A percentile compares a stretch with the other conserved stretches of the same genome.
phyloP scores from a whole-genome alignment of 345 rosid genomes.

The Aurinia saxatilis region DNA sequence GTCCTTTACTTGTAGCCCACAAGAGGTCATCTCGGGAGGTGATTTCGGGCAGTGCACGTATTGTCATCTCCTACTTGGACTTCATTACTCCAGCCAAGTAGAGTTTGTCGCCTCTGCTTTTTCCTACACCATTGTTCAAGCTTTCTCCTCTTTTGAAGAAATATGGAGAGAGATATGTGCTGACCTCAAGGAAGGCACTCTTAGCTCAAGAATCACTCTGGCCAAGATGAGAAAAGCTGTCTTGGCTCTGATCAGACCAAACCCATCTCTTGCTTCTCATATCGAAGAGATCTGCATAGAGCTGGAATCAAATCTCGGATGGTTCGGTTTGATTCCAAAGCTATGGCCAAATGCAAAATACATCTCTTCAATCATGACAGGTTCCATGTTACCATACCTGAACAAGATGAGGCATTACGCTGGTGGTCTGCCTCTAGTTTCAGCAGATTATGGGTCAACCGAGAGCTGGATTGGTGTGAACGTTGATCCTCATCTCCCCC shows the following conservation, averaged over 20 bases:
- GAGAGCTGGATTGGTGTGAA: slow-evolving; percentile 98
- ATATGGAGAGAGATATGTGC: slow-evolving; percentile 60
- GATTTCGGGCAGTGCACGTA: slow-evolving; percentile 80
- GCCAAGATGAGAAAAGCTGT: slow-evolving; percentile 56
- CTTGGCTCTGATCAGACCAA: slow-evolving; percentile 43
- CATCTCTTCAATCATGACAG: slow-evolving; percentile 91
- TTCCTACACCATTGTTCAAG: slow-evolving; percentile 78
- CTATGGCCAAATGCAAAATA: slow-evolving; percentile 92
- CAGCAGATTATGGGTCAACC: slow-evolving; percentile 90
- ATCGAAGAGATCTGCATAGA: slow-evolving; percentile 46
- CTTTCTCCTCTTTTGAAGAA: slow-evolving; percentile 65
- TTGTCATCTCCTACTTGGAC: slow-evolving; percentile 88
- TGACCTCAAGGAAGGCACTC: slow-evolving; percentile 53
- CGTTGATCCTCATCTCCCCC: slow-evolving; percentile 60
- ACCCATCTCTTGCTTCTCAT: slow-evolving; percentile 44
- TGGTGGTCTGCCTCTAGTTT: slow-evolving; percentile 60
- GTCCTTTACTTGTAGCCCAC: slow-evolving; percentile 80
- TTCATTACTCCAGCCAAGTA: slow-evolving; percentile 43
- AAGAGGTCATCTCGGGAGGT: slow-evolving; percentile 66
- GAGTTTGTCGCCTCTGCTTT: slow-evolving; percentile 86
- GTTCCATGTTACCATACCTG: slow-evolving; percentile 77
- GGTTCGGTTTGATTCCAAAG: slow-evolving; percentile 52
- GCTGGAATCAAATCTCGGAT: slow-evolving; percentile 34
- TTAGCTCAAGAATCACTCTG: slow-evolving; percentile 47
- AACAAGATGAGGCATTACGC: slow-evolving; percentile 69